Base-by-base conservation (phyloP, 2,329 filamentous ascomycete species). In the Curvularia sp. region DNA sequence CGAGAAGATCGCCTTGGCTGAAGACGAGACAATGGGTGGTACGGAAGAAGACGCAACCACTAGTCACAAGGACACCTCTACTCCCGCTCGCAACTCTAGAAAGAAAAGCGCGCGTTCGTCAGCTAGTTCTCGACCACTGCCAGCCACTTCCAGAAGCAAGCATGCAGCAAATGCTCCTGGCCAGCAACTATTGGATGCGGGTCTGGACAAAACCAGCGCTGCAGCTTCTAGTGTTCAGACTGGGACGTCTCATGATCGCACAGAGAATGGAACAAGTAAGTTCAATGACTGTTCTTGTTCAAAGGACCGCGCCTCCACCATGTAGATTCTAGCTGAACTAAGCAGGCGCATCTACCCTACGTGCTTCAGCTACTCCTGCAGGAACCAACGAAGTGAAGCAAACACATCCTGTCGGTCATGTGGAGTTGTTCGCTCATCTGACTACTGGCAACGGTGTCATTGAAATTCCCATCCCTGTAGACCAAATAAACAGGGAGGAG, bases 341-440 rank as follows among this genome's bases (percentile, higher is more conserved):
- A 42, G 12, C 19, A 42, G 39, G 8, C 27, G 13, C 27, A 7
- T 13, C 9, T 1, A 47, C 9, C 28, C 13, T 2, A 7, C 9
- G 5, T 2, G 8, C n/a, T 28, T n/a, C 42, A 27, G 15, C 18
- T 19, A 10, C 25, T 43, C 8, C 13, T 27, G n/a, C 9, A 21
- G 28, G 2, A 12, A 15, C 32, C 13, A 45, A 42, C 6, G 48
- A 3, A 3, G 3, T 15, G n/a, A 28, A 19, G 19, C 13, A 15
- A 2, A 27, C 32, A 6, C n/a, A 50, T 4, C 12, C 18, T n/a
- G 54, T 36, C 13, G 38, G 59, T 18, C 55, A 55, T 10, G 38
- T 59, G 18, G 48, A 61, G 8, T 49, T 59, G 9, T 30, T 59
- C 15, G 55, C 59, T 10, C 59, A 55, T 15, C 48, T 55, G 32